These are phyloP conservation scores for Voacanga thouarsii DNA, from an alignment of 257 asterid species.

Conservation along the genomic window DNA sequence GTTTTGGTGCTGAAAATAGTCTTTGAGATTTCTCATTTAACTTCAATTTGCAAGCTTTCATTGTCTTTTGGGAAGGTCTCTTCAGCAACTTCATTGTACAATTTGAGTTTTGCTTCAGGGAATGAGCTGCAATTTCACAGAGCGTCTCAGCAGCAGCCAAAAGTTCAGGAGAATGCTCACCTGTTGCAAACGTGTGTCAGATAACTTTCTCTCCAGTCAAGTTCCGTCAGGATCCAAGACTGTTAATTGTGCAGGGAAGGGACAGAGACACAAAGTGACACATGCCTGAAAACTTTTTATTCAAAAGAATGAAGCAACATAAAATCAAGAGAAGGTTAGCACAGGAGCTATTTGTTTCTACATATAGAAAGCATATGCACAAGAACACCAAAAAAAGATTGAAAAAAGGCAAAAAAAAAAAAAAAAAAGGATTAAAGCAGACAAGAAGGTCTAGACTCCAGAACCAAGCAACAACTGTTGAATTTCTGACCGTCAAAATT, in stretches of 20 bases:
- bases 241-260: background rate
- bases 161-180: constrained; percentile 40
- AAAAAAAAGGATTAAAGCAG: background rate
- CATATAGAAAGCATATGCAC: background rate
- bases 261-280: background rate
- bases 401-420: too few species aligned
- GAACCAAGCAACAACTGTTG: background rate
- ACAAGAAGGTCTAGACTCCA: background rate
- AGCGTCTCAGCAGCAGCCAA: constrained; percentile 81
- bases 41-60: constrained; percentile 52
- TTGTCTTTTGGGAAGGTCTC: constrained; percentile 42
- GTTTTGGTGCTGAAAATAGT: constrained; percentile 34
- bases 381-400: background rate
- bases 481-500: background rate
- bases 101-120: constrained; percentile 34
- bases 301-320: background rate
- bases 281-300: background rate
- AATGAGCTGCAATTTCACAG: constrained; percentile 43
- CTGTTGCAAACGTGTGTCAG: constrained; percentile 29
- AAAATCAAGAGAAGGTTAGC: background rate
- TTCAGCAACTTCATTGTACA: constrained; percentile 33
- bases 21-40: constrained; percentile 43
- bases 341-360: background rate
- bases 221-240: background rate
- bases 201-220: constrained; percentile 6